These are phyloP conservation scores for Candida vaughaniae DNA, from an alignment of 805 yeast species.

Conservation along the genomic window DNA sequence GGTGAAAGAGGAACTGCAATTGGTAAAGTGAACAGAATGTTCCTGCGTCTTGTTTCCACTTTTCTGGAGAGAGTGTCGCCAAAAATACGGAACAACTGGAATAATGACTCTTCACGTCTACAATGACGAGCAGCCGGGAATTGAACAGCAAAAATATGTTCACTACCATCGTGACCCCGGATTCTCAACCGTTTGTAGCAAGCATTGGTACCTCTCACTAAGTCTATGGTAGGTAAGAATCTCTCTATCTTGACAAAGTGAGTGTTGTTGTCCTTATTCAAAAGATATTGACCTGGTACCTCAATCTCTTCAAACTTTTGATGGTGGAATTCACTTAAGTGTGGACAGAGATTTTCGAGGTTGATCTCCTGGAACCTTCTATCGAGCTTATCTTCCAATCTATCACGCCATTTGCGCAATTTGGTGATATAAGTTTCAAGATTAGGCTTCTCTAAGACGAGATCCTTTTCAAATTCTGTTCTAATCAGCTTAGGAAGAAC, in stretches of 20 bases:
- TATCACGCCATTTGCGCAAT: conserved; percentile 87
- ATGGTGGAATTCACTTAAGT: conserved; percentile 94
- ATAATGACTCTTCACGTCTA: conserved; percentile 91
- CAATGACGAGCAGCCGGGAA: conserved; percentile 98
- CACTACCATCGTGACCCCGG: conserved; percentile 89
- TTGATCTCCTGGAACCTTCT: conserved; percentile 77
- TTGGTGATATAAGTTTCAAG: conserved; percentile 82
- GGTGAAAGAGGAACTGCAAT: conserved; percentile 93
- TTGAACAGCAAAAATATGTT: conserved; percentile 93
- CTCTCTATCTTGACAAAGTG: conserved; percentile 93
- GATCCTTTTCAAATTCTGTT: conserved; percentile 88
- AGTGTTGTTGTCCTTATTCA: conserved; percentile 83
- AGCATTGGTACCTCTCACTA: conserved; percentile 85
- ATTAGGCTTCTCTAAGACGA: conserved; percentile 82
- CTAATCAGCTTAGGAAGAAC: conserved; percentile 86
- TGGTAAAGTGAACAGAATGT: conserved; percentile 83
- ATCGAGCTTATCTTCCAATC: conserved; percentile 89
- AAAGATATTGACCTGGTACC: conserved; percentile 92
- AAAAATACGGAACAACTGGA: conserved; percentile 87
- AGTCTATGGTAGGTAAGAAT: conserved; percentile 83
- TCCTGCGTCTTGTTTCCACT: conserved; percentile 85
- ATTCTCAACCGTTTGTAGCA: conserved; percentile 87
- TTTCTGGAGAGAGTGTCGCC: conserved; percentile 76
- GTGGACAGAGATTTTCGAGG: conserved; percentile 90
- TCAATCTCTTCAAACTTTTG: conserved; percentile 98